Evolutionary conservation across 2,329 filamentous ascomycete genomes (phyloP), one percentile per base, ranked within the genome.

Genomic region (Aureobasidium sp.): DNA sequence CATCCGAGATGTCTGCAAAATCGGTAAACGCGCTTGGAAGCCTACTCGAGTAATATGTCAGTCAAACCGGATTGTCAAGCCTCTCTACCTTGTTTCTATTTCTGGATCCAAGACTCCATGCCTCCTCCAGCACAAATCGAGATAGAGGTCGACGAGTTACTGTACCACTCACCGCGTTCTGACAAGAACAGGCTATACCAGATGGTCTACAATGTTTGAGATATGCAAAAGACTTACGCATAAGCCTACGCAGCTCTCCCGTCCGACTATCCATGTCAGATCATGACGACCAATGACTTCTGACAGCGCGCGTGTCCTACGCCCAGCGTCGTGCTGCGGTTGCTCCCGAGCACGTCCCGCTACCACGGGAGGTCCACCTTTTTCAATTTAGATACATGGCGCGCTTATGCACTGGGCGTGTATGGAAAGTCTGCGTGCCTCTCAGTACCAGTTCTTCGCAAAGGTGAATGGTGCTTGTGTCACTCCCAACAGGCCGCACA

Each of bases 331-430:
- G 57, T 50, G 39, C 57, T 60, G 57, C 57, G 57, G 57, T 50
- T 44, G 45, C 45, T 50, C 35, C 57, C 57, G 57, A 42, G 29
- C 35, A 50, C 45, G 39, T 44, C 37, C 57, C 57, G 57, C 57
- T 42, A 29, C 57, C 45, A 60, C n/a, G 47, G 57, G 40, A 42
- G 37, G 31, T 52, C 57, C 40, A 60, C 57, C 45, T 31, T 42
- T 49, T 49, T 44, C 57, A 60, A 52, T 60, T 50, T 60, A 60
- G 39, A 60, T 50, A 24, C 45, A 33, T 52, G 57, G 47, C 57
- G 57, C 57, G 57, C 57, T 60, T 60, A 60, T 52, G 57, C 47
- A 52, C 57, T 33, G 35, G 35, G 56, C 56, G 47, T 52, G 57
- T 45, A 42, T 60, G 57, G 57, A 52, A 49, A 60, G 47, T 52